Percentiles rank a stretch among this genome's conserved stretches.
phyloP scores from a whole-genome alignment of 2,329 filamentous ascomycete species.

The Trichoderma semiorbis region DNA sequence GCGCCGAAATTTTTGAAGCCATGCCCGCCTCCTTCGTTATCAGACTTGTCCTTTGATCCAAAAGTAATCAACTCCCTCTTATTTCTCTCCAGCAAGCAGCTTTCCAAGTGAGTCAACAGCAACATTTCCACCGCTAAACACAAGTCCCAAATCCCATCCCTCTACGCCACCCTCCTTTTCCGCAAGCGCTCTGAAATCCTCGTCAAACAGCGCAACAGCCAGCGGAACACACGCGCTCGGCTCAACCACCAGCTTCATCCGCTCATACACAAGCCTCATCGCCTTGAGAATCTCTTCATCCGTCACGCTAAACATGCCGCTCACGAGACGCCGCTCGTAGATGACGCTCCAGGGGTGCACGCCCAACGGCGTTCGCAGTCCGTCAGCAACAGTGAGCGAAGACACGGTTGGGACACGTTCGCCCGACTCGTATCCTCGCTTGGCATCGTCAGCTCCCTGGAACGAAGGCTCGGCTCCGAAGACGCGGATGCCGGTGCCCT shows the following conservation, averaged over 20 bases:
- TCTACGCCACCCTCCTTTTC: conserved; percentile 65
- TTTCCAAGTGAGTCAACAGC: conserved; percentile 51
- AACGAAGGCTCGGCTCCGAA: conserved; percentile 85
- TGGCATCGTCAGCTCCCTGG: conserved; percentile 79
- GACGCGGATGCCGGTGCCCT: conserved; percentile 68
- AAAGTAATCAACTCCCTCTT: not conserved
- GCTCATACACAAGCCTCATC: conserved; percentile 74
- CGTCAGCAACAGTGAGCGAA: conserved; percentile 82
- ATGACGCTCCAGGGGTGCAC: conserved; percentile 73
- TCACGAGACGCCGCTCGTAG: conserved; percentile 65
- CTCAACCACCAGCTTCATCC: conserved; percentile 88
- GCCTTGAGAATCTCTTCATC: conserved; percentile 80
- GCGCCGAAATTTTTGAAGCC: not conserved
- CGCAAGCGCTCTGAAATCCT: conserved; percentile 72
- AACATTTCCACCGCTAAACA: conserved; percentile 60
- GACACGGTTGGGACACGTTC: conserved; percentile 64
- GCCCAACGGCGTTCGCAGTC: conserved; percentile 79
- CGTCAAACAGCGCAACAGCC: conserved; percentile 78
- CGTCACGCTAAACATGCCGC: conserved; percentile 66
- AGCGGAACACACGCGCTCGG: conserved; percentile 82
- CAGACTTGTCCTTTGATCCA: not conserved
- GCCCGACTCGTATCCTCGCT: conserved; percentile 64
- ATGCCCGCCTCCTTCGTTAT: not conserved
- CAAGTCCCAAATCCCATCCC: conserved; percentile 68
- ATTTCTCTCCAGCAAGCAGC: conserved; percentile 38